Percentiles rank a stretch among this genome's conserved stretches.
Evolutionary conservation across 352 stramenopile genomes (phyloP).

Genomic region (Phytophthora cactorum): DNA sequence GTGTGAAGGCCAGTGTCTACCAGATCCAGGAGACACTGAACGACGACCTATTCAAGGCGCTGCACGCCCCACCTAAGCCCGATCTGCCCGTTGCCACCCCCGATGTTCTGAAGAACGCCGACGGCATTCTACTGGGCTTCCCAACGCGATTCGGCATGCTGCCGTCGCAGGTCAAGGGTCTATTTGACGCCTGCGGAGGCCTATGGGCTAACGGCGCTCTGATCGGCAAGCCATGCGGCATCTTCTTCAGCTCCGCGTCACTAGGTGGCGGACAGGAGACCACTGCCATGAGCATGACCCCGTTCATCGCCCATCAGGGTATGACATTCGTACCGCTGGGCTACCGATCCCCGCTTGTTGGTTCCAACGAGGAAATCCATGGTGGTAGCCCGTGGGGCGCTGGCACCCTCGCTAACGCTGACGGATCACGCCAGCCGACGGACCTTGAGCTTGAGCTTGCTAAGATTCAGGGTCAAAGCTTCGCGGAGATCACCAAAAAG

Average conservation of each 20-base stretch:
- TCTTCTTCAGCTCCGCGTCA: slow-evolving; percentile 79
- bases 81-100: slow-evolving; percentile 61
- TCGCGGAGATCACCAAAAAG: slow-evolving; percentile 80
- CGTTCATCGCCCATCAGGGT: slow-evolving; percentile 85
- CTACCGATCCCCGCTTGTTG: slow-evolving; percentile 49
- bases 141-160: slow-evolving; percentile 83
- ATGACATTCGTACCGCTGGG: slow-evolving; percentile 90
- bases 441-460: slow-evolving; percentile 79
- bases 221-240: slow-evolving; percentile 78
- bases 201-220: slow-evolving; percentile 78
- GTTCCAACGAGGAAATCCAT: slow-evolving; percentile 66
- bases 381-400: slow-evolving; percentile 75
- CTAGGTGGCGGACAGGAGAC: slow-evolving; percentile 87
- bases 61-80: slow-evolving; percentile 72
- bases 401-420: slow-evolving; percentile 74
- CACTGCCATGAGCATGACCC: slow-evolving; percentile 72
- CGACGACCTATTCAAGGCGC: slow-evolving; percentile 71
- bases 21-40: slow-evolving; percentile 83
- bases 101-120: slow-evolving; percentile 64
- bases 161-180: slow-evolving; percentile 81
- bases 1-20: slow-evolving; percentile 60
- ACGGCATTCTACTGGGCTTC: slow-evolving; percentile 87
- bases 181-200: slow-evolving; percentile 80
- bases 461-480: slow-evolving; percentile 76
- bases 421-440: slow-evolving; percentile 79